Conservation (phyloP, 139 green algal species). For the Trebouxia sp. region DNA sequence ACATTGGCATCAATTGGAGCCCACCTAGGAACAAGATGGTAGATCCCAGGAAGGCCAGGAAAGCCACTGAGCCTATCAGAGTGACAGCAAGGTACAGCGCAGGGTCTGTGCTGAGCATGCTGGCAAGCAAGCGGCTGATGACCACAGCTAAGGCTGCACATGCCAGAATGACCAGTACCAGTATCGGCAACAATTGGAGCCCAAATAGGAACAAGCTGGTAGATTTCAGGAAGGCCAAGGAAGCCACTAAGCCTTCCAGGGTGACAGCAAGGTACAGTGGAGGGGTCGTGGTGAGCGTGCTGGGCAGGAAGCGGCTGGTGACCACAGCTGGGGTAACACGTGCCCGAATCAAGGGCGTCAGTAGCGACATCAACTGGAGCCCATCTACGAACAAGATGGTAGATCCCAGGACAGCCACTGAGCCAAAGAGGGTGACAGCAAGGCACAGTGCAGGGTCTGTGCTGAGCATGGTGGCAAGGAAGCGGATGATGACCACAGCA, state of each 20-base stretch:
- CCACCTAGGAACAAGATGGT: constrained; percentile 27
- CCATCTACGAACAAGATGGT: not conserved
- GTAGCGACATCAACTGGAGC: not conserved
- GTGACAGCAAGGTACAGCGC: constrained; percentile 12
- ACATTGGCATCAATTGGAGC: not conserved
- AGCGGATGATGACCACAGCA: too few species aligned
- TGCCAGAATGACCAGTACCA: too few species aligned
- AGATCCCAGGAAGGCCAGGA: constrained; percentile 4
- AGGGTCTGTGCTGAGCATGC: constrained; percentile 9
- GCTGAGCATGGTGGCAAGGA: too few species aligned
- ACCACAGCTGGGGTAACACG: too few species aligned
- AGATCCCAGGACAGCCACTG: not conserved
- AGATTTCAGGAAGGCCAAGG: not conserved
- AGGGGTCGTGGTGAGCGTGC: too few species aligned
- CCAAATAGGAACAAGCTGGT: not conserved
- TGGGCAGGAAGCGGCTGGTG: too few species aligned
- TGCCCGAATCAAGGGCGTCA: too few species aligned
- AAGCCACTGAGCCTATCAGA: not conserved
- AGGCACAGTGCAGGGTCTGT: too few species aligned
- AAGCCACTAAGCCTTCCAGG: not conserved
- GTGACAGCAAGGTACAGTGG: too few species aligned
- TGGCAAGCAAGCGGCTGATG: not conserved
- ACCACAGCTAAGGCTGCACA: constrained; percentile 1
- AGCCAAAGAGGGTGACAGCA: too few species aligned
- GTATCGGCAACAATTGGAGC: not conserved